Evolutionary conservation across 805 yeast species (phyloP), one percentile per base, ranked within the genome.

Genomic region (Candida germanica): DNA sequence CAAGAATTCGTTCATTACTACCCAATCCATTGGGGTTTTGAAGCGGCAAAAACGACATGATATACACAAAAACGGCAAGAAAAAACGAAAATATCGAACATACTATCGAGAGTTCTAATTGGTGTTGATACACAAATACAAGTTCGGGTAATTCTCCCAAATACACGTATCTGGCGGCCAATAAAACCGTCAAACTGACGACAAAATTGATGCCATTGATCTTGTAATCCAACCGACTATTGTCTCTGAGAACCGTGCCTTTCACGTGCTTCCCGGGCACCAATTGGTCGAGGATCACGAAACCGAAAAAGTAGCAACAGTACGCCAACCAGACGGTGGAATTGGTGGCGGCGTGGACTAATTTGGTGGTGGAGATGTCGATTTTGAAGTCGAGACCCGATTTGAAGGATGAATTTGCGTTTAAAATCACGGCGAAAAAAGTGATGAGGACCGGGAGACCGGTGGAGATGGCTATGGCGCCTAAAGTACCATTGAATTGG

Each of bases 401-500:
- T 26, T 19, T 50, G 36, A 31, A 43, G 26, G 46, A 43, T 3
- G 39, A 38, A 5, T 11, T 11, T 16, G 35, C 18, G 50, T 88
- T 87, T 45, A 81, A 66, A 39, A 78, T 60, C 35, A 82, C 68
- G 36, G 79, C 79, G 38, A 89, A 67, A 16, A 73, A 59, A 8
- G 80, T 58, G 12, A 84, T 70, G 8, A 87, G 63, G 0, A 69
- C 29, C 1, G 97, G 96, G 16, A 91, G 66, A 1, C 83, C 83
- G 1, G 77, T 11, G 0, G 91, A 62, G 39, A 91, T 75, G 3
- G 68, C 71, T 2, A 77, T 28, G 0, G 93, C 87, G 4, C 98
- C 98, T 1, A 74, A 57, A 4, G 73, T 59, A 0, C 98, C 98
- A 21, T 74, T 72, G 58, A 91, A 91, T 58, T 91, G 98, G 40